Evolutionary conservation across 2,329 filamentous ascomycete species (phyloP).

Genomic region (Rugonectria rugulosa): DNA sequence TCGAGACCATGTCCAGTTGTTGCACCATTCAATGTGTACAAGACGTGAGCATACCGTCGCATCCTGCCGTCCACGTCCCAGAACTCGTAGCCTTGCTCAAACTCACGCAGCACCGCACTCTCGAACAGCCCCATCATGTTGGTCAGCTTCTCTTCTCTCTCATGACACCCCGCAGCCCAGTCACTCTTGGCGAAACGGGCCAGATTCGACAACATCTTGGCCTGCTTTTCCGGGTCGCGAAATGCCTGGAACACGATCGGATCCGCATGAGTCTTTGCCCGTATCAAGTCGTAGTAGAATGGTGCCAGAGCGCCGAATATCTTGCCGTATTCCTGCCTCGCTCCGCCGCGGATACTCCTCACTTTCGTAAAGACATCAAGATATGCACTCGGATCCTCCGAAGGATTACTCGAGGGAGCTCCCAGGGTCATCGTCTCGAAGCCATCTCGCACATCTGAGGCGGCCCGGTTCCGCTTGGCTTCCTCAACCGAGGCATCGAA

Average conservation of each 20-base stretch:
- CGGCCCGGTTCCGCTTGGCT: conserved; percentile 56
- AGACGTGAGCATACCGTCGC: conserved; percentile 86
- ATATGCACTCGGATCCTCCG: conserved; percentile 68
- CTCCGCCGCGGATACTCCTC: conserved; percentile 82
- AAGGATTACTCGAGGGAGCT: conserved; percentile 53
- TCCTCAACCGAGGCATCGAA: conserved; percentile 79
- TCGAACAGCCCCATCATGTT: conserved; percentile 86
- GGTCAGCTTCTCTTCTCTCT: conserved; percentile 75
- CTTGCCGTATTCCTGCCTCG: conserved; percentile 88
- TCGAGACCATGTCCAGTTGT: conserved; percentile 71
- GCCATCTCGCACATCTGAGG: conserved; percentile 62
- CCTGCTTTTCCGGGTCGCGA: conserved; percentile 87
- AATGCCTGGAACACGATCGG: conserved; percentile 88
- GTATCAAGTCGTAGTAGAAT: conserved; percentile 84
- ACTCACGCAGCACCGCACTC: conserved; percentile 87
- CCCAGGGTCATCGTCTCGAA: conserved; percentile 79
- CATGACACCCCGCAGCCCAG: conserved; percentile 75
- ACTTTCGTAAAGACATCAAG: conserved; percentile 74
- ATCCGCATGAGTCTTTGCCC: conserved; percentile 76
- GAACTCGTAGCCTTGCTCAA: conserved; percentile 89
- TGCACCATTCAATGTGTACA: conserved; percentile 83
- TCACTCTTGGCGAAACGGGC: conserved; percentile 82
- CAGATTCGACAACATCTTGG: conserved; percentile 85
- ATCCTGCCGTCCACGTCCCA: conserved; percentile 90
- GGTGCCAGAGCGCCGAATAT: conserved; percentile 88